Conservation (phyloP, 2,329 filamentous ascomycete species). For the Ophiostoma pallidulum region DNA sequence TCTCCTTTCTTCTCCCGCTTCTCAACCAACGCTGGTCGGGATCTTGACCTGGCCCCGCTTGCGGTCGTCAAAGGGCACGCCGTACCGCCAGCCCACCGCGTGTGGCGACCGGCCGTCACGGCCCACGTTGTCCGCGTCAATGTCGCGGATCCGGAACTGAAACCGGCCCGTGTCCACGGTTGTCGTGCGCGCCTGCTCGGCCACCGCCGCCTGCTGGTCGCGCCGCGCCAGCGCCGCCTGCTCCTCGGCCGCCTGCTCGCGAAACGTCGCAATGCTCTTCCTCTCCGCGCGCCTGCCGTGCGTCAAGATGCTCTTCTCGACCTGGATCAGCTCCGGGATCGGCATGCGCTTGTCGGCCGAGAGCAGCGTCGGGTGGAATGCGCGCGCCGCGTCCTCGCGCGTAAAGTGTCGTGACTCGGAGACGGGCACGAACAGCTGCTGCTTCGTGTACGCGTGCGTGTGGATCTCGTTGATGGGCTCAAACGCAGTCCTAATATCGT, state of each 20-base stretch:
- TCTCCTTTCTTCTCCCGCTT: too few species aligned
- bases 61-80: constrained; percentile 52
- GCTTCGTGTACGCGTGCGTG: constrained; percentile 50
- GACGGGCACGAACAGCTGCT: constrained; percentile 56
- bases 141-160: constrained; percentile 54
- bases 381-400: constrained; percentile 54
- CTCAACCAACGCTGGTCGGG: constrained; percentile 45
- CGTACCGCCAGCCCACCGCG: constrained; percentile 54
- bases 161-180: constrained; percentile 38
- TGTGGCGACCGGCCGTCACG: constrained; percentile 39
- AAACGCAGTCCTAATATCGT: constrained; percentile 37
- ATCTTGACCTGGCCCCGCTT: constrained; percentile 58
- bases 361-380: constrained; percentile 51
- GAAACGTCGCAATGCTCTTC: constrained; percentile 13
- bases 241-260: constrained; percentile 26
- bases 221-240: constrained; percentile 9
- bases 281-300: constrained; percentile 23
- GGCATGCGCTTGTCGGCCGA: constrained; percentile 53
- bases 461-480: constrained; percentile 57
- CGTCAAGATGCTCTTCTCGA: constrained; percentile 39
- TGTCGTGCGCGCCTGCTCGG: constrained; percentile 32
- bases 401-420: constrained; percentile 56
- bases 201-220: constrained; percentile 26
- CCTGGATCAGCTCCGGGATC: constrained; percentile 50
- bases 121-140: constrained; percentile 48